A percentile compares a stretch with the other conserved stretches of the same genome.
These are phyloP conservation scores for Cladosporium sp. DNA, from an alignment of 2,329 filamentous ascomycete genomes.

Conservation along the genomic window DNA sequence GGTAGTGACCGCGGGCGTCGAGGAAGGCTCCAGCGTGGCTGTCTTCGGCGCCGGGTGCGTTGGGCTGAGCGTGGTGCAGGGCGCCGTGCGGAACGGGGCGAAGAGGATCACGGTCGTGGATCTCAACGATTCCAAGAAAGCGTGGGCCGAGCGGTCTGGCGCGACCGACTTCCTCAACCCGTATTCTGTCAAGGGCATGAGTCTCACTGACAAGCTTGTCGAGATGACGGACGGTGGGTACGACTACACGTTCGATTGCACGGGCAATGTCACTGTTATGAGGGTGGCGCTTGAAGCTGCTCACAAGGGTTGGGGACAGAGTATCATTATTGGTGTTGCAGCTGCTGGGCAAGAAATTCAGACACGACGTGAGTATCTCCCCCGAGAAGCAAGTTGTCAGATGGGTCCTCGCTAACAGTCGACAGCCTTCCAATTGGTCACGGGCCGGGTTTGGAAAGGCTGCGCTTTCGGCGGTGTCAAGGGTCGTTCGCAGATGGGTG, in stretches of 20 bases:
- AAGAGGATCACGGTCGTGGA: constrained; percentile 66
- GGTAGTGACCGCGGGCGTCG: constrained; percentile 79
- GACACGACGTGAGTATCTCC: constrained; percentile 64
- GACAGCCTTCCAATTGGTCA: constrained; percentile 89
- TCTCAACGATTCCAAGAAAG: constrained; percentile 80
- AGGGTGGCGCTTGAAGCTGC: constrained; percentile 86
- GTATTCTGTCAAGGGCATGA: constrained; percentile 51
- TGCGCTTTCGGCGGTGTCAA: constrained; percentile 96
- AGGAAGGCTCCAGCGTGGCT: constrained; percentile 79
- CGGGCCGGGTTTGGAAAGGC: constrained; percentile 89
- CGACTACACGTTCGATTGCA: constrained; percentile 98
- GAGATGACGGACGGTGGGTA: constrained; percentile 95
- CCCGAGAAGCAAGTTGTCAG: background rate
- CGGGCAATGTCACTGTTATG: constrained; percentile 90
- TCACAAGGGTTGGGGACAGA: constrained; percentile 96
- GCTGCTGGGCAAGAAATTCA: constrained; percentile 89
- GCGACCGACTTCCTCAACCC: constrained; percentile 97
- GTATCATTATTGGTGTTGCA: constrained; percentile 90
- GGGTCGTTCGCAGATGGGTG: constrained; percentile 81
- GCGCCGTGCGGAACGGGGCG: constrained; percentile 74
- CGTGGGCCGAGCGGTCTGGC: constrained; percentile 84
- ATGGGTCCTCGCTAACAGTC: constrained; percentile 3
- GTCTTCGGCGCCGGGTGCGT: constrained; percentile 92
- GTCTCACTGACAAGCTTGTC: constrained; percentile 80
- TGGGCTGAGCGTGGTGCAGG: constrained; percentile 86